These are phyloP conservation scores for Rhodosporidiobolus odoratus DNA, from an alignment of 768 basidiomycete species.

Conservation along the genomic window DNA sequence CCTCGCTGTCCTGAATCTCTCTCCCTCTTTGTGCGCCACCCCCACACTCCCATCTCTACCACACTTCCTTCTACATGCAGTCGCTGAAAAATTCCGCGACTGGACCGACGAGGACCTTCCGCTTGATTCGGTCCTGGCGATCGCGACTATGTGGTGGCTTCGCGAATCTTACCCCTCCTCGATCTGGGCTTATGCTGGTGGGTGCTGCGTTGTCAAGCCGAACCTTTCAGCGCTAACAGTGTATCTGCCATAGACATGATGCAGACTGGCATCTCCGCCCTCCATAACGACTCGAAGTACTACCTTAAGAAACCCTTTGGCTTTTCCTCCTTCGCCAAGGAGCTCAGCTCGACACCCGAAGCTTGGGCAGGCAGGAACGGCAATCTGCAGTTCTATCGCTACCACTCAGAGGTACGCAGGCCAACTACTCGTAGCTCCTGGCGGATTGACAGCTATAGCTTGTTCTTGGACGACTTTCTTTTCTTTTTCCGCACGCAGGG, in stretches of 20 bases:
- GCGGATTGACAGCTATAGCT: too few species aligned
- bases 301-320: slow-evolving; percentile 33
- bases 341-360: slow-evolving; percentile 27
- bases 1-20: background rate
- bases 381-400: slow-evolving; percentile 26
- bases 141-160: slow-evolving; percentile 33
- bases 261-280: slow-evolving; percentile 8
- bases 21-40: background rate
- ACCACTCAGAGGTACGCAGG: slow-evolving; percentile 17
- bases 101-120: slow-evolving; percentile 39
- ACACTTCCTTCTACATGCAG: slow-evolving; percentile 1
- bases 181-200: slow-evolving; percentile 35
- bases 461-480: background rate
- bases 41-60: background rate
- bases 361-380: slow-evolving; percentile 19
- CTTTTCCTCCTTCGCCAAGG: slow-evolving; percentile 21
- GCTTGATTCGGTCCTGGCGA: slow-evolving; percentile 25
- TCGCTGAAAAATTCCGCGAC: slow-evolving; percentile 40
- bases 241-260: background rate
- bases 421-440: background rate
- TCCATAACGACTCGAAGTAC: slow-evolving; percentile 15
- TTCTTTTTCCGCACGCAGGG: slow-evolving; percentile 2
- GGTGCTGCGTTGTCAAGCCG: background rate
- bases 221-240: background rate
- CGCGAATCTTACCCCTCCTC: slow-evolving; percentile 21